Evolutionary conservation across 1,139 yeast species (phyloP), one percentile per base, ranked within the genome.

Genomic region (Kodamaea sp.): DNA sequence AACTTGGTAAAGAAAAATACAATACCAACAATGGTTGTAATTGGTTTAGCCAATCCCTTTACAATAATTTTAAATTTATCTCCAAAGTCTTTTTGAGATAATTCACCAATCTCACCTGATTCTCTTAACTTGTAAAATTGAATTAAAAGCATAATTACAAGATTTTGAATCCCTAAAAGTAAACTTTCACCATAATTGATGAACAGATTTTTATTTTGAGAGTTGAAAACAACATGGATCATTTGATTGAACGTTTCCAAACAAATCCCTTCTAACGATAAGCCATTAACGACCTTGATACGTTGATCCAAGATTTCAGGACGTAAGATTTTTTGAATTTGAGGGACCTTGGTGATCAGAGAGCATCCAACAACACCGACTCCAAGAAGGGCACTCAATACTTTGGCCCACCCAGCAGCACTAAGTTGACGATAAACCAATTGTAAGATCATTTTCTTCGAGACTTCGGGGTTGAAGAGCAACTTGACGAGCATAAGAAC

Each of bases 111-210:
- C n/a, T 48, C 45, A 4, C 58, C 49, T 28, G 52, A 49, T 8
- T 60, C 60, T 15, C 62, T 50, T 31, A 57, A 49, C 25, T 62
- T 54, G 51, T 68, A 71, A 48, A 61, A 71, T 43, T 65, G 56
- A 40, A 70, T 58, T 36, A 71, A 56, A 24, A 69, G 54, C 31
- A 70, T 59, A 29, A 71, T 62, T 20, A 55, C 63, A 7, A 62
- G 57, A 47, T 71, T 69, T 45, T 71, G 77, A 15, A 69, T 40
- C 2, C 74, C 75, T 34, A 70, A 48, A 30, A 70, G 57, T 32
- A 66, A 50, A 26, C 70, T 58, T 48, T 71, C 77, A 6, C 77
- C 77, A 47, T 70, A 71, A 39, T 63, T 63, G 37, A 67, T 53
- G 43, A 71, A 71, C 35, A 63, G 57, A 39, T 63, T 65, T 23